phyloP scores from a whole-genome alignment of 768 basidiomycete species.

The Russula sp. region DNA sequence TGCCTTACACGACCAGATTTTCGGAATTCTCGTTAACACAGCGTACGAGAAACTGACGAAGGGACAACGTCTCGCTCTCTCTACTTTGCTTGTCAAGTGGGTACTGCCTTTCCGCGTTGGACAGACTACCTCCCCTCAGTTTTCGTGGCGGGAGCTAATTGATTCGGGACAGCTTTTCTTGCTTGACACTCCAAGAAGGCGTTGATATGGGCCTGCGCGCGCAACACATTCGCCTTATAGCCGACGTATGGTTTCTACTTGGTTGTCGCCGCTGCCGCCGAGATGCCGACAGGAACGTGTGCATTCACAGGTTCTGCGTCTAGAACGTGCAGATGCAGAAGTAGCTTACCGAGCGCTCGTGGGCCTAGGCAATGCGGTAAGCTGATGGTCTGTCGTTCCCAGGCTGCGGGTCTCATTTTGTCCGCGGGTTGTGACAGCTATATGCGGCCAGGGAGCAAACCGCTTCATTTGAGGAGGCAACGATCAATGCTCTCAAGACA shows the following conservation, averaged over 20 bases:
- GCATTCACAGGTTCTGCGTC: constrained; percentile 35
- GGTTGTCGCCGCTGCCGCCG: not conserved
- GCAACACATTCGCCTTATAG: constrained; percentile 38
- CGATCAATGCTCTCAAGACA: constrained; percentile 36
- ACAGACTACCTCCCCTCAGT: not conserved
- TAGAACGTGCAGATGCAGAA: constrained; percentile 53
- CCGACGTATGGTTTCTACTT: constrained; percentile 34
- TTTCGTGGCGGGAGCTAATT: constrained; percentile 11
- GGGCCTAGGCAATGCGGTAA: constrained; percentile 66
- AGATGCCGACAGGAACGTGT: constrained; percentile 2
- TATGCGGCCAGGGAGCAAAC: constrained; percentile 38
- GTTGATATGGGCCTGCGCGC: constrained; percentile 35
- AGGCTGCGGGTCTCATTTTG: constrained; percentile 11
- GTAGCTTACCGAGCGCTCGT: constrained; percentile 64
- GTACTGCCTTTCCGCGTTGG: constrained; percentile 25
- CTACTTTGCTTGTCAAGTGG: constrained; percentile 86
- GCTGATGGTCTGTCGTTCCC: constrained; percentile 22
- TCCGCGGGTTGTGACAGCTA: constrained; percentile 32
- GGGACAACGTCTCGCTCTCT: constrained; percentile 64
- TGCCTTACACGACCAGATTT: constrained; percentile 37
- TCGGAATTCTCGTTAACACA: constrained; percentile 43
- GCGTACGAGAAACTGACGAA: constrained; percentile 55
- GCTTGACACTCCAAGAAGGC: constrained; percentile 40
- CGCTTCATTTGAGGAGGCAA: constrained; percentile 32
- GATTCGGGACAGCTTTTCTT: constrained; percentile 49